These are phyloP conservation scores for Umbelopsis sp. DNA, from an alignment of 192 early-diverging fungal species.

Conservation along the genomic window DNA sequence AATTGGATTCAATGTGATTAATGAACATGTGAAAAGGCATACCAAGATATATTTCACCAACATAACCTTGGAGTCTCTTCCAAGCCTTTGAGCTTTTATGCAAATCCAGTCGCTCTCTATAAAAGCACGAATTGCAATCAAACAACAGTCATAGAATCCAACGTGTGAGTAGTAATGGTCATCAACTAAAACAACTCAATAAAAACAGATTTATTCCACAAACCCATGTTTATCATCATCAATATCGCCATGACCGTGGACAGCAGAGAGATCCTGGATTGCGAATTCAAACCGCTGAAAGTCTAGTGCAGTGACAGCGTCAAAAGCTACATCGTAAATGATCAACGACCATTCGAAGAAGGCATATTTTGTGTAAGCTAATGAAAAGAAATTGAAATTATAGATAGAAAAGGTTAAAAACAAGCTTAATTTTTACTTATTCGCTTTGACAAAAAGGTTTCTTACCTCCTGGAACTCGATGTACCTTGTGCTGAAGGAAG, in stretches of 20 bases:
- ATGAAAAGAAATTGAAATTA: not conserved
- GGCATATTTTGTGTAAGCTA: slow-evolving; percentile 75
- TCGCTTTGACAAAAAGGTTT: not conserved
- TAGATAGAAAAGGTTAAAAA: not conserved
- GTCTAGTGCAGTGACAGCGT: slow-evolving; percentile 66
- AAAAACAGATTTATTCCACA: not conserved
- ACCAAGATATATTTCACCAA: slow-evolving; percentile 70
- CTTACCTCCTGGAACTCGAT: slow-evolving; percentile 65
- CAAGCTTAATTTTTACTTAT: not conserved
- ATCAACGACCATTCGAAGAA: slow-evolving; percentile 86
- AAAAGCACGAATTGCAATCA: not conserved
- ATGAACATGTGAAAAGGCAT: not conserved
- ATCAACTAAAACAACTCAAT: no score
- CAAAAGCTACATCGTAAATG: slow-evolving; percentile 71
- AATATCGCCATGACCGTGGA: slow-evolving; percentile 5
- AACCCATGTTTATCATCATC: slow-evolving; percentile 13
- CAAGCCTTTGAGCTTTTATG: not conserved
- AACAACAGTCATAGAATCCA: not conserved
- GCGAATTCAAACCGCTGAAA: slow-evolving; percentile 53
- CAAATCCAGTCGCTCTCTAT: not conserved
- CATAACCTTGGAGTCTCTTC: slow-evolving; percentile 37
- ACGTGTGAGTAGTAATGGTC: not conserved
- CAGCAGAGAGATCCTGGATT: slow-evolving; percentile 33
- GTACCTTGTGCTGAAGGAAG: slow-evolving; percentile 79
- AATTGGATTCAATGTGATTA: not conserved